Conservation (phyloP, 805 yeast species). For the Ogataea populi-albae region DNA sequence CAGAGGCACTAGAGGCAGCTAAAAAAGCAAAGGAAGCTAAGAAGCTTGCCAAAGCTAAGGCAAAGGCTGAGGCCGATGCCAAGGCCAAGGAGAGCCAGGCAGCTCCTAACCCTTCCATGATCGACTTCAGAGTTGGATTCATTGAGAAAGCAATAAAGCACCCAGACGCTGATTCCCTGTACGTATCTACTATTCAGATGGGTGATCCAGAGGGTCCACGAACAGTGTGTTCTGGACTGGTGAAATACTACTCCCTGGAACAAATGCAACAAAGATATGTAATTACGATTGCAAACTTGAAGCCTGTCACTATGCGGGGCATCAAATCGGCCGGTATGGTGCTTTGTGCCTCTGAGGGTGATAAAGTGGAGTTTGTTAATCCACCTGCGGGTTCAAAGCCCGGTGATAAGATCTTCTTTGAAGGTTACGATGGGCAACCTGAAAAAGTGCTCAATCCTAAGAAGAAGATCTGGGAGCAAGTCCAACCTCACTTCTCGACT, state of each 20-base stretch:
- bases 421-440: conserved; percentile 84
- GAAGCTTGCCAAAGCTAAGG: conserved; percentile 50
- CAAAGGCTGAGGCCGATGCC: conserved; percentile 51
- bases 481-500: conserved; percentile 89
- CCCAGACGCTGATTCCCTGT: conserved; percentile 96
- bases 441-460: conserved; percentile 93
- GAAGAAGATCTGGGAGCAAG: conserved; percentile 96
- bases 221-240: conserved; percentile 97
- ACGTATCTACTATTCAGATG: conserved; percentile 93
- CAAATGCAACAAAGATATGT: conserved; percentile 94
- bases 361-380: conserved; percentile 85
- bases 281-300: conserved; percentile 89
- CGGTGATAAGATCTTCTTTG: conserved; percentile 96
- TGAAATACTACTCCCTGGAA: conserved; percentile 82
- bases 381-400: conserved; percentile 93
- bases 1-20: conserved; percentile 31
- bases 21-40: conserved; percentile 39
- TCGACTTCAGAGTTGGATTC: conserved; percentile 94
- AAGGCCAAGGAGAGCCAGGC: conserved; percentile 45
- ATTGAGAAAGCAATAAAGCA: conserved; percentile 95
- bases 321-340: conserved; percentile 96
- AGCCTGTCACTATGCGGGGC: conserved; percentile 98
- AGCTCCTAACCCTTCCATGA: conserved; percentile 72
- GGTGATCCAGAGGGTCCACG: conserved; percentile 98
- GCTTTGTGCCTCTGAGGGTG: conserved; percentile 77